Base-by-base conservation (phyloP, 1,284 basidiomycete species). In the Trichosporon sp. region DNA sequence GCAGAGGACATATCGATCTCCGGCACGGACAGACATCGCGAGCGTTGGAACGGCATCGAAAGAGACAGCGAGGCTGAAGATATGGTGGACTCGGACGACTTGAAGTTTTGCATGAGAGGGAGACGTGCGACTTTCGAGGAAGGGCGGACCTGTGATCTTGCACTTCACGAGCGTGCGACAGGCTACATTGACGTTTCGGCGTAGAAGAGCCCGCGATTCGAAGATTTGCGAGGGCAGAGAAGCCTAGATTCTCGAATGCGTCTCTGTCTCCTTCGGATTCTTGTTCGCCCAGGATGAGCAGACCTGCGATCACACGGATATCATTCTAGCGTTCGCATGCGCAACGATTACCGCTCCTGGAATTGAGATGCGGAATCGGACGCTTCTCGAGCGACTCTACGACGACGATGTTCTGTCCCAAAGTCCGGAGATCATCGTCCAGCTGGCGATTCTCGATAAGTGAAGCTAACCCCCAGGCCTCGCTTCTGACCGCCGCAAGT, bases 401-500 rank as follows among this genome's bases (percentile, higher is more conserved):
- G 10, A 44, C 8, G 10, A 44, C 19, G 40, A 44, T 40, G 25
- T 31, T 44, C 40, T 59, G 32, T 33, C 36, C 33, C 49, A 52
- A n/a, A 4, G n/a, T 14, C 25, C 46, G 13, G 25, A 52, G 46
- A 52, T 52, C 13, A 25, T 23, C 21, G 34, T 11, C 29, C 52
- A 32, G 29, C 29, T 23, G 31, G 11, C 27, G 16, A 10, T 1
- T 11, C 10, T 52, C 19, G 4, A 23, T 3, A 46, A 6, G 9
- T 11, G n/a, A 1, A 58, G 69, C 69, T 57, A 69, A 60, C 56
- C 54, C 44, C 10, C 59, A 78, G 77, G 77, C 70, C 74, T 80
- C 75, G 78, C 79, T 69, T 73, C 73, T 70, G 79, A 81, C 80
- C 89, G 92, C 80, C 91, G 95, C 86, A 96, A 95, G 87, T 88